Conservation (phyloP, 495 filamentous ascomycete genomes). For the Tuber umbilicatum region DNA sequence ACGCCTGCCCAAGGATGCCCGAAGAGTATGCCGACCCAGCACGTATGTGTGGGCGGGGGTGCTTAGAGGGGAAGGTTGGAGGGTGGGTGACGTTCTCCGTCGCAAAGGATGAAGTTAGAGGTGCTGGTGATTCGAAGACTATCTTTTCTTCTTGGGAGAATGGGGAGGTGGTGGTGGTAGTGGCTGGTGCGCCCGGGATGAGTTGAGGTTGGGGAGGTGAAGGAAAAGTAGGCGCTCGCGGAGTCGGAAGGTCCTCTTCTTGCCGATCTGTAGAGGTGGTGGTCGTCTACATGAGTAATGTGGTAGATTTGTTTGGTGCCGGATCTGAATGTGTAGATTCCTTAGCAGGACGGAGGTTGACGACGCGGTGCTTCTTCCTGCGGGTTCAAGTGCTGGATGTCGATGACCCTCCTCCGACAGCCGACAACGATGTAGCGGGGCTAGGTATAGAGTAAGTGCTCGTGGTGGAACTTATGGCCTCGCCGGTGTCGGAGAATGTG, state of each 20-base stretch:
- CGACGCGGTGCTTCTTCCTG: constrained; percentile 77
- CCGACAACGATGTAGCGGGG: constrained; percentile 47
- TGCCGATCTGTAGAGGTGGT: constrained; percentile 6
- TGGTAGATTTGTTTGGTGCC: constrained; percentile 20
- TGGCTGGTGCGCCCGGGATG: constrained; percentile 4
- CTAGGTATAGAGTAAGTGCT: constrained; percentile 48
- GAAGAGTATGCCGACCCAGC: constrained; percentile 39
- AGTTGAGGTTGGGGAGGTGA: constrained; percentile 7
- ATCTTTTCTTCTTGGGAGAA: constrained; percentile 12
- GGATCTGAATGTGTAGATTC: constrained; percentile 7
- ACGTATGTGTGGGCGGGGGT: constrained; percentile 24
- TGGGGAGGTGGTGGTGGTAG: constrained; percentile 14
- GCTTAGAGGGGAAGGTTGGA: constrained; percentile 12
- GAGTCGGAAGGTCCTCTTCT: background rate
- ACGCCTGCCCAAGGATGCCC: constrained; percentile 71
- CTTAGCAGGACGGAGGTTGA: constrained; percentile 60
- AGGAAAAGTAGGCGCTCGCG: constrained; percentile 10
- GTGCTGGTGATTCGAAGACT: constrained; percentile 17
- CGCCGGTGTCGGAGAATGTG: constrained; percentile 53
- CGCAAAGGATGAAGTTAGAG: constrained; percentile 28
- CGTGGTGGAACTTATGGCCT: constrained; percentile 46
- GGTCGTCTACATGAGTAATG: constrained; percentile 15
- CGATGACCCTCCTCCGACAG: constrained; percentile 39
- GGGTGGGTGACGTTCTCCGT: constrained; percentile 39
- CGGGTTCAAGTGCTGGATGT: constrained; percentile 48